These are phyloP conservation scores for Chimonanthus salicifolius DNA, from an alignment of 164 flowering plant genomes.

Conservation along the genomic window DNA sequence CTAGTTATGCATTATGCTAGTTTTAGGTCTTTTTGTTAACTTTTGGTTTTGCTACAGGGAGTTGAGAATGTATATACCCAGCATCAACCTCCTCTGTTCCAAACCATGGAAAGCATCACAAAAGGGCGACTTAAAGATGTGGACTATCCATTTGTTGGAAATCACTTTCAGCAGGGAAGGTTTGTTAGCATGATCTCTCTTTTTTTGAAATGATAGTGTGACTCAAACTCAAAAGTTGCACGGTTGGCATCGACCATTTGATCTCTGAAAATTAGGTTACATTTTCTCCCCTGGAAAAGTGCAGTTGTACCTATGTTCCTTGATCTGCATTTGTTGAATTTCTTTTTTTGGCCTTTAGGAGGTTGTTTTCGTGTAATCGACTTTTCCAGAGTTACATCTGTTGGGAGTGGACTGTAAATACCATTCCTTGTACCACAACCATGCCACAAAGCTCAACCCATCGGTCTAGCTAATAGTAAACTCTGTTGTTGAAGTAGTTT, in stretches of 20 bases:
- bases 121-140: conserved; percentile 90
- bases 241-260: not conserved
- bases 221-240: too few species aligned
- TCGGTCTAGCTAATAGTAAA: not conserved
- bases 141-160: conserved; percentile 88
- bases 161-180: conserved; percentile 96
- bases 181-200: conserved; percentile 18
- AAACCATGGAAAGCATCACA: conserved; percentile 86
- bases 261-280: not conserved
- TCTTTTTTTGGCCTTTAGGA: not conserved
- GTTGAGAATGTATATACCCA: conserved; percentile 98
- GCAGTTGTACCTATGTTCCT: not conserved
- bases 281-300: not conserved
- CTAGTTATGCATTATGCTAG: conserved; percentile 1
- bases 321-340: not conserved
- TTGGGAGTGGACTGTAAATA: not conserved
- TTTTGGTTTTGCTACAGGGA: conserved; percentile 47
- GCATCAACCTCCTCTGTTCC: conserved; percentile 92
- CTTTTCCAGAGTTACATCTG: not conserved
- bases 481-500: not conserved
- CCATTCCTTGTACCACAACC: not conserved
- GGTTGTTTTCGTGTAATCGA: not conserved
- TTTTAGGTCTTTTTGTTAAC: not conserved
- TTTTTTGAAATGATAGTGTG: too few species aligned
- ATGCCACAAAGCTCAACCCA: not conserved